Evolutionary conservation across 495 filamentous ascomycete genomes (phyloP).

Genomic region (Podospora appendiculata): DNA sequence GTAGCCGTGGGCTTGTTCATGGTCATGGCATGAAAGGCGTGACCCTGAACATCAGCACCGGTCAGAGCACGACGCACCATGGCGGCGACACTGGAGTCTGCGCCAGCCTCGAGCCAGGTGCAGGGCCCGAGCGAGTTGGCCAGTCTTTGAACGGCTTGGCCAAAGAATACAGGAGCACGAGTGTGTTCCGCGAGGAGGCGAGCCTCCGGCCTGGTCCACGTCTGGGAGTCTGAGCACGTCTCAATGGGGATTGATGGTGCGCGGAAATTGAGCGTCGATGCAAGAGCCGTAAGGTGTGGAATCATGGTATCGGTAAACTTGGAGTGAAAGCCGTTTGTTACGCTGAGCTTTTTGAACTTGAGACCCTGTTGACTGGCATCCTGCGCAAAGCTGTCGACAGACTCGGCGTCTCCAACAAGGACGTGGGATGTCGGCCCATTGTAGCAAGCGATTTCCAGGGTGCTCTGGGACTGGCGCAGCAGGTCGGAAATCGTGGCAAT

Average conservation of each 20-base stretch:
- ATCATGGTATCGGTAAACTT: slow-evolving; percentile 28
- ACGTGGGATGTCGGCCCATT: slow-evolving; percentile 43
- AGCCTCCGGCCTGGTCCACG: slow-evolving; percentile 34
- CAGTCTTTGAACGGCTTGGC: slow-evolving; percentile 38
- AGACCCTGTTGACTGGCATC: slow-evolving; percentile 7
- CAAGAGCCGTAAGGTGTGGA: slow-evolving; percentile 15
- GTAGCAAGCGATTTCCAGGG: slow-evolving; percentile 39
- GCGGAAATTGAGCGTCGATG: slow-evolving; percentile 14
- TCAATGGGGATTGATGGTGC: slow-evolving; percentile 25
- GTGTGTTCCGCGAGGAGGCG: slow-evolving; percentile 37
- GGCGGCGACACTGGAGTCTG: slow-evolving; percentile 36
- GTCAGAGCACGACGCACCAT: slow-evolving; percentile 35
- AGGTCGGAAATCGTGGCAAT: slow-evolving; percentile 11
- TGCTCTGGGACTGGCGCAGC: background rate
- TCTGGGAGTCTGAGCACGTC: slow-evolving; percentile 7
- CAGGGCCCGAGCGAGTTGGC: slow-evolving; percentile 18
- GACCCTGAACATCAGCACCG: background rate
- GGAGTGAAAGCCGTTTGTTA: slow-evolving; percentile 41
- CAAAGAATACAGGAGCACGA: slow-evolving; percentile 44
- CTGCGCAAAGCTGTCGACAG: slow-evolving; percentile 21
- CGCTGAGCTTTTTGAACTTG: slow-evolving; percentile 27
- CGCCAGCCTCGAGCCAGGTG: slow-evolving; percentile 47
- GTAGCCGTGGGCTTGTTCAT: background rate
- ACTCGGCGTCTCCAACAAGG: slow-evolving; percentile 30
- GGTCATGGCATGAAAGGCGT: slow-evolving; percentile 26